phyloP scores from a whole-genome alignment of 2,329 filamentous ascomycete genomes.

The Incumbomyces lentus region DNA sequence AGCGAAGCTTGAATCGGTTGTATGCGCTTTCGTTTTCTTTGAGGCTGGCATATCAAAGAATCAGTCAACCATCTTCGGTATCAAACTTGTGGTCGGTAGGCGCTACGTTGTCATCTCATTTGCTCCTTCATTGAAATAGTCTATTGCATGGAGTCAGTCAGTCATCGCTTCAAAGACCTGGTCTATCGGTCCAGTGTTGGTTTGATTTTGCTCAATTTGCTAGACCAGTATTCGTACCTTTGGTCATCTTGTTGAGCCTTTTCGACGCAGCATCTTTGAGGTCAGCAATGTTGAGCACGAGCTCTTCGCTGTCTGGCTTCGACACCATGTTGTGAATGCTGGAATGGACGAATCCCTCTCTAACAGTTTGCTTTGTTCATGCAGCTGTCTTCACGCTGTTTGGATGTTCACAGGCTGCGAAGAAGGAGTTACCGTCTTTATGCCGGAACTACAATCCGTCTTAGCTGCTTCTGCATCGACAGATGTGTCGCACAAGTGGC shows the following conservation, averaged over 20 bases:
- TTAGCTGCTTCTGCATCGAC: too few species aligned
- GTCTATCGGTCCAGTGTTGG: too few species aligned
- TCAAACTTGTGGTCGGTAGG: neutral
- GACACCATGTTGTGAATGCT: too few species aligned
- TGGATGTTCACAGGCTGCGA: too few species aligned
- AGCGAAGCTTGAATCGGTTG: constrained; percentile 37
- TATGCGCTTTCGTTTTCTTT: constrained; percentile 45
- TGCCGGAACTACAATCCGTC: too few species aligned
- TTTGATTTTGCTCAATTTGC: too few species aligned
- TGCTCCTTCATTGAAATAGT: constrained; percentile 49
- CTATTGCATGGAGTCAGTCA: constrained; percentile 20
- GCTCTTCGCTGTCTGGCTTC: neutral
- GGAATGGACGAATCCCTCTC: too few species aligned
- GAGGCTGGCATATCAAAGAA: constrained; percentile 3
- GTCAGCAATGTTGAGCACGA: constrained; percentile 23
- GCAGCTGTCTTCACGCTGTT: too few species aligned
- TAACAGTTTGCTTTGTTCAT: too few species aligned
- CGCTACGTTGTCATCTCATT: constrained; percentile 42
- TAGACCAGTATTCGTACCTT: constrained; percentile 21
- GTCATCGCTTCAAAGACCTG: too few species aligned
- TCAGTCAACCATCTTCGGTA: neutral
- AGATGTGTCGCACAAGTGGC: too few species aligned
- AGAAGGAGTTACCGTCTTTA: too few species aligned
- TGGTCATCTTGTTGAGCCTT: constrained; percentile 31
- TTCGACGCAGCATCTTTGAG: constrained; percentile 31